Evolutionary conservation across 129 eudicot genomes (phyloP).

Genomic region (Chrysanthemum seticuspe): DNA sequence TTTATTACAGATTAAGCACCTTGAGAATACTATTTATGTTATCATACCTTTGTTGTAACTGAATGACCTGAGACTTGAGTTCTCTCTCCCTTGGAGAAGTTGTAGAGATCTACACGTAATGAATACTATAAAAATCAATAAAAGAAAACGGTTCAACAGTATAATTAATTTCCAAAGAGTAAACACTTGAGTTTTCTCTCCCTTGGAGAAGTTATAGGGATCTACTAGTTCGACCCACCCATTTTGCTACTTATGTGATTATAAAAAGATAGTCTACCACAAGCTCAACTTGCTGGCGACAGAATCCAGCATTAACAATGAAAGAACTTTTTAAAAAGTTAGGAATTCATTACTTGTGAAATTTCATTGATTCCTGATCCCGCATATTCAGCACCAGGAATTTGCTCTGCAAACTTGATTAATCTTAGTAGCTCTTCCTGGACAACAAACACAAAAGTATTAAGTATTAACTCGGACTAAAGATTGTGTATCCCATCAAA

Average conservation of each 20-base stretch:
- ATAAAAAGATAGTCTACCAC: neutral
- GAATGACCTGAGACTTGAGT: conserved; percentile 67
- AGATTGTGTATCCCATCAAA: neutral
- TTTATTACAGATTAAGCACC: conserved; percentile 7
- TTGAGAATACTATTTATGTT: neutral
- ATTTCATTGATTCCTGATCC: conserved; percentile 54
- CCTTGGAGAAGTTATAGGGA: too few species aligned
- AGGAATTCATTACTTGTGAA: conserved; percentile 45
- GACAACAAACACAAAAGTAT: conserved; percentile 14
- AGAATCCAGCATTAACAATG: neutral
- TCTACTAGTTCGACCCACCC: neutral
- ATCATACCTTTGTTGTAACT: conserved; percentile 81
- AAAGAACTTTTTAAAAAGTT: neutral
- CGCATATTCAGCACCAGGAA: conserved; percentile 57
- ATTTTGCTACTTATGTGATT: neutral
- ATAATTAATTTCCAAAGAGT: neutral
- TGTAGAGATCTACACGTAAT: conserved; percentile 43
- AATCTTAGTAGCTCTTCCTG: conserved; percentile 83
- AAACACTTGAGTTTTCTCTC: too few species aligned
- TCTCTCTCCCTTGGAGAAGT: conserved; percentile 60
- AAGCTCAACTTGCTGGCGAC: neutral
- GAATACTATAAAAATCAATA: neutral
- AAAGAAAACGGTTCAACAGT: neutral
- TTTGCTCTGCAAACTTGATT: conserved; percentile 75
- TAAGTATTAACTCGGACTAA: conserved; percentile 15